These are phyloP conservation scores for Rhizopus arrhizus DNA, from an alignment of 371 early-diverging fungal genomes.

Conservation along the genomic window DNA sequence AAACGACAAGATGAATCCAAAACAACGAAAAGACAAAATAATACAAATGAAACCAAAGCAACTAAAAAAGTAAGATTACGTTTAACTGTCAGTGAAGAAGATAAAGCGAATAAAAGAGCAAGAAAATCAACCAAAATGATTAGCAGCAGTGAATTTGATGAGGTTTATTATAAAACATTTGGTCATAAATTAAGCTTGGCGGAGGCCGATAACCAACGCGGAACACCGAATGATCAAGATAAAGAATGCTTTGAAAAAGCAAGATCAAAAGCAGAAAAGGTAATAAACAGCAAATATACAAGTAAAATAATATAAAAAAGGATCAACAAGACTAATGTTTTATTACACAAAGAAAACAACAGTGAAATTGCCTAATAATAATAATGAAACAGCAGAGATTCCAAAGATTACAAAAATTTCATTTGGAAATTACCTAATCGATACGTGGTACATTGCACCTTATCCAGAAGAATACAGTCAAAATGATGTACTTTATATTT, in stretches of 20 bases:
- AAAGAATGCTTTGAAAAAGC: conserved; percentile 52
- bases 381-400: conserved; percentile 9
- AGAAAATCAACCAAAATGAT: conserved; percentile 11
- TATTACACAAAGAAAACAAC: background rate
- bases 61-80: conserved; percentile 18
- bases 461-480: conserved; percentile 96
- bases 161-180: conserved; percentile 44
- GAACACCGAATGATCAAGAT: conserved; percentile 56
- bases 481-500: conserved; percentile 77
- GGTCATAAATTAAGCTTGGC: conserved; percentile 58
- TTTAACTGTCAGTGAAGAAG: conserved; percentile 14
- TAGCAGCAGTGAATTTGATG: conserved; percentile 19
- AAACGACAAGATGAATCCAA: background rate
- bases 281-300: conserved; percentile 13
- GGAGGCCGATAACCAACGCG: conserved; percentile 58
- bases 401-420: conserved; percentile 25
- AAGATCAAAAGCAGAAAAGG: conserved; percentile 40
- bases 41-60: background rate
- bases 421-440: conserved; percentile 82
- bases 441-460: conserved; percentile 98
- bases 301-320: background rate
- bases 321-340: conserved; percentile 10
- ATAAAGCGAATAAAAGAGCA: conserved; percentile 7
- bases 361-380: background rate
- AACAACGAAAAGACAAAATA: background rate